Evolutionary conservation across 768 basidiomycete species (phyloP).

Genomic region (Naganishia randhawae): DNA sequence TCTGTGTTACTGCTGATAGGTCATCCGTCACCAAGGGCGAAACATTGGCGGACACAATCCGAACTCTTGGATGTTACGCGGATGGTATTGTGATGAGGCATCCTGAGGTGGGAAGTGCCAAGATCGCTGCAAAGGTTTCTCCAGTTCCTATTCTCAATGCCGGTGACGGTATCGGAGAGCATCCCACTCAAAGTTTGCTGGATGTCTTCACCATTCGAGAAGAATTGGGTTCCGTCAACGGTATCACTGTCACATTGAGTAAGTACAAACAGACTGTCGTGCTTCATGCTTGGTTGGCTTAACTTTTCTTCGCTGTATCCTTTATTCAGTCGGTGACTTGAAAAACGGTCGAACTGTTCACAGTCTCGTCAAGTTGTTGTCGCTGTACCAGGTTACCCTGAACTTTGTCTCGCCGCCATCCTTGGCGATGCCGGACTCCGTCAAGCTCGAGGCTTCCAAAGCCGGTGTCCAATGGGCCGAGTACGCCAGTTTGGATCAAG

Average conservation of each 20-base stretch:
- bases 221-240: conserved; percentile 96
- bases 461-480: conserved; percentile 74
- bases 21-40: conserved; percentile 94
- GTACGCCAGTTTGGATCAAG: conserved; percentile 85
- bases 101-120: conserved; percentile 88
- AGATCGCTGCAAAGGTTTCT: conserved; percentile 90
- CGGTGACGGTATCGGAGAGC: conserved; percentile 94
- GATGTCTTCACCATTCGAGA: conserved; percentile 84
- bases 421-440: conserved; percentile 80
- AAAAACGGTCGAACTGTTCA: conserved; percentile 98
- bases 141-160: conserved; percentile 95
- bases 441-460: conserved; percentile 76
- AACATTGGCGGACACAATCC: conserved; percentile 82
- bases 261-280: not conserved
- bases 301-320: not conserved
- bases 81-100: conserved; percentile 94
- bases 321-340: conserved; percentile 70
- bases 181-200: conserved; percentile 65
- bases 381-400: conserved; percentile 79
- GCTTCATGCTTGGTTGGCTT: not conserved
- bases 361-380: conserved; percentile 85
- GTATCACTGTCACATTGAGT: conserved; percentile 66
- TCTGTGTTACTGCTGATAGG: conserved; percentile 71
- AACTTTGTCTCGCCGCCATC: conserved; percentile 90
- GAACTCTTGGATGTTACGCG: conserved; percentile 89